Percentiles rank a stretch among this genome's conserved stretches.
phyloP scores from a whole-genome alignment of 1,284 basidiomycete genomes.

The Naganishia liquefaciens region DNA sequence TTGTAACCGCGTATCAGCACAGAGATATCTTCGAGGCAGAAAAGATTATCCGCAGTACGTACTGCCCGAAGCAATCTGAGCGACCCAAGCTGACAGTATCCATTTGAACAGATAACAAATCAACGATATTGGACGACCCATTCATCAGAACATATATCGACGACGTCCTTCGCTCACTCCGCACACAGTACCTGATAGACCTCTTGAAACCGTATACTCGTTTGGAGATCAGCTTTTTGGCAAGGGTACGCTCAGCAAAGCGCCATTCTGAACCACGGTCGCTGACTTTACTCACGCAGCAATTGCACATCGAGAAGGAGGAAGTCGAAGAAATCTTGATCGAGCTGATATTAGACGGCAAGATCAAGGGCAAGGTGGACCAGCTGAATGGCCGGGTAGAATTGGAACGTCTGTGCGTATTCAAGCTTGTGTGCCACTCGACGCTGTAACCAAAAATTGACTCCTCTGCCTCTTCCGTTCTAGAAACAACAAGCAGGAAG shows the following conservation, averaged over 20 bases:
- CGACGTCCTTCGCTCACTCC: conserved; percentile 85
- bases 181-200: conserved; percentile 95
- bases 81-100: neutral
- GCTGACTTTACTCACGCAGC: conserved; percentile 57
- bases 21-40: conserved; percentile 95
- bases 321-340: conserved; percentile 94
- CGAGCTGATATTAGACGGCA: conserved; percentile 89
- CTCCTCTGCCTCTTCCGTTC: conserved; percentile 3
- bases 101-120: conserved; percentile 75
- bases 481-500: conserved; percentile 26
- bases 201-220: conserved; percentile 96
- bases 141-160: conserved; percentile 94
- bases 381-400: conserved; percentile 90
- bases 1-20: conserved; percentile 93
- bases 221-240: conserved; percentile 85
- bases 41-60: conserved; percentile 80
- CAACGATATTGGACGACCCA: conserved; percentile 90
- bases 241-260: conserved; percentile 63
- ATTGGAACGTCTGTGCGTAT: conserved; percentile 60
- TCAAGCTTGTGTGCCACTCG: neutral
- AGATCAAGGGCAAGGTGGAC: conserved; percentile 92
- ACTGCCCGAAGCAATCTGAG: neutral
- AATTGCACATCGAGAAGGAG: conserved; percentile 81
- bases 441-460: conserved; percentile 16
- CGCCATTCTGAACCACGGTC: neutral